Percentiles rank a stretch among this genome's conserved stretches.
Conservation (phyloP, 257 asterid species). For the Anisodus acutangulus region DNA sequence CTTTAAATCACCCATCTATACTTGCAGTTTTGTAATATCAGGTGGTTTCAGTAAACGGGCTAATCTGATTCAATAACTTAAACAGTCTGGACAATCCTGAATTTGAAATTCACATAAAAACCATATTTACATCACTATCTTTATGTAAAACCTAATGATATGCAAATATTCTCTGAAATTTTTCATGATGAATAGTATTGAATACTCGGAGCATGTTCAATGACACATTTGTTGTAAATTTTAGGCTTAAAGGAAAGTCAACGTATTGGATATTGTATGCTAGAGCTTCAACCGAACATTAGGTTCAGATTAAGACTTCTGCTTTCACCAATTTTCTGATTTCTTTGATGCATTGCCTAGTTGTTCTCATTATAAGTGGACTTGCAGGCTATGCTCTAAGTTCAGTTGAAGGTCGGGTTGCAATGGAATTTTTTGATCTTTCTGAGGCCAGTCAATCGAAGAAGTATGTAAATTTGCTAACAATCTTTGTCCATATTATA, state of each 20-base stretch:
- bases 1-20: not conserved
- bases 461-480: slow-evolving; percentile 54
- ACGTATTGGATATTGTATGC: not conserved
- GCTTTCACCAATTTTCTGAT: not conserved
- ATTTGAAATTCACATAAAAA: not conserved
- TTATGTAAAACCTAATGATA: not conserved
- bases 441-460: slow-evolving; percentile 81
- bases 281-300: not conserved
- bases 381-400: slow-evolving; percentile 93
- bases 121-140: not conserved
- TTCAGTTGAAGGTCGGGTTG: slow-evolving; percentile 92
- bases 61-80: not conserved
- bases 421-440: slow-evolving; percentile 87
- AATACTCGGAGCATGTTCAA: not conserved
- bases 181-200: not conserved
- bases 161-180: not conserved
- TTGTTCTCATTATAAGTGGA: slow-evolving; percentile 32
- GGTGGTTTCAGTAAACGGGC: not conserved
- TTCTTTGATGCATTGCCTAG: not conserved
- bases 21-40: not conserved
- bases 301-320: not conserved
- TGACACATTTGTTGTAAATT: not conserved
- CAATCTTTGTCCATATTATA: not conserved
- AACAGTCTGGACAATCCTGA: not conserved
- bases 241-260: not conserved